Conservation (phyloP, 2,329 filamentous ascomycete genomes). For the Ophiostoma sp. region DNA sequence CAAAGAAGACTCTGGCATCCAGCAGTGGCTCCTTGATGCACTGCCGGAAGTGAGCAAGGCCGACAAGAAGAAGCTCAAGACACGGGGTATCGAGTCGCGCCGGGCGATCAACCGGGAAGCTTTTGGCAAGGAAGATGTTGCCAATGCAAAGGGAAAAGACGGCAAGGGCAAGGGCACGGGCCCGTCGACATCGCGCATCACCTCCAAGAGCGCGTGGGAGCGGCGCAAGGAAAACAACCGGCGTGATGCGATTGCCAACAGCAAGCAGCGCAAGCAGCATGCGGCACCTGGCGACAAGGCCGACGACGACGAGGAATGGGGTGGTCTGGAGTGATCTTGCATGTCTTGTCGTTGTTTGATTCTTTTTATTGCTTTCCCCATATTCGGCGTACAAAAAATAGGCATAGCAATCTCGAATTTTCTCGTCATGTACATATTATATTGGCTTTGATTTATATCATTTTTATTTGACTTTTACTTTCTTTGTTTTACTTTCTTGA, state of each 20-base stretch:
- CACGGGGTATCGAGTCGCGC: conserved; percentile 71
- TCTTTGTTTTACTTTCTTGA: background rate
- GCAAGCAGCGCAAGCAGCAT: conserved; percentile 49
- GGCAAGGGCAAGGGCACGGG: conserved; percentile 14
- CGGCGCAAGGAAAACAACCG: conserved; percentile 62
- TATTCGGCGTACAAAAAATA: conserved; percentile 15
- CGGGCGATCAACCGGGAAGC: conserved; percentile 29
- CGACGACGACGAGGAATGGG: conserved; percentile 31
- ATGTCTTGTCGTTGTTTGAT: background rate
- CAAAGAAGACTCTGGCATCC: conserved; percentile 40
- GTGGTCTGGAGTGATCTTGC: conserved; percentile 30
- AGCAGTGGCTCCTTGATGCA: conserved; percentile 83
- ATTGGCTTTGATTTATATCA: background rate
- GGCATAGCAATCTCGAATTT: conserved; percentile 4
- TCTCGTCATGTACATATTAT: conserved; percentile 8
- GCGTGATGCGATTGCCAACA: conserved; percentile 57
- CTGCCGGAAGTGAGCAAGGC: conserved; percentile 79
- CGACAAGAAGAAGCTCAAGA: conserved; percentile 76
- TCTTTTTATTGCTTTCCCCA: background rate
- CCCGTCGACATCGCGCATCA: conserved; percentile 55
- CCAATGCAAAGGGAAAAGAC: conserved; percentile 1
- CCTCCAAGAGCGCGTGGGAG: conserved; percentile 74
- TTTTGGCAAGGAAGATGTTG: conserved; percentile 7
- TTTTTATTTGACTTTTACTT: background rate
- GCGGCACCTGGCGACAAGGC: conserved; percentile 26